Percentiles rank a stretch among this genome's conserved stretches.
Evolutionary conservation across 495 filamentous ascomycete genomes (phyloP).

Genomic region (Xylaria nigripes): DNA sequence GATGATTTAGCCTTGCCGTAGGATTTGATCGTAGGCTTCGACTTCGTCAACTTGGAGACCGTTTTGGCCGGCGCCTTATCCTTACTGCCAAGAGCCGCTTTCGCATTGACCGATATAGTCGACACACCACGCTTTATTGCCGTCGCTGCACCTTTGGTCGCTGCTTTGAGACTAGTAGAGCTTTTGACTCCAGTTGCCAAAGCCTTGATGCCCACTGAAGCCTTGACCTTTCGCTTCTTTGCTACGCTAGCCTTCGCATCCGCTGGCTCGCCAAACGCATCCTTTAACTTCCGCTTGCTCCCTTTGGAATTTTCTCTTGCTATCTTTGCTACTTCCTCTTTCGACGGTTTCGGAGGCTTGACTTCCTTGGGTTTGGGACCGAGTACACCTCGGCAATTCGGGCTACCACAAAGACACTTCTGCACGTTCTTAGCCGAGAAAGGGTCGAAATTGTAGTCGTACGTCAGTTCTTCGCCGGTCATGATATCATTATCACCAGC

Average conservation of each 20-base stretch:
- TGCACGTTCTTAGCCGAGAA: conserved; percentile 77
- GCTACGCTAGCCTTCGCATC: conserved; percentile 20
- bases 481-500: conserved; percentile 81
- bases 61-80: conserved; percentile 16
- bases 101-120: conserved; percentile 31
- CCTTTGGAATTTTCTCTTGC: conserved; percentile 24
- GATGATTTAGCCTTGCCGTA: conserved; percentile 25
- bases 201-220: conserved; percentile 28
- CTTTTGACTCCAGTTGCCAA: conserved; percentile 17
- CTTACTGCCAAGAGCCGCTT: conserved; percentile 17
- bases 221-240: conserved; percentile 37
- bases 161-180: conserved; percentile 19
- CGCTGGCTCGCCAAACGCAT: conserved; percentile 27
- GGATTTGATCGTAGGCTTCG: conserved; percentile 21
- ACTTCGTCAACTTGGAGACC: conserved; percentile 20
- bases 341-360: conserved; percentile 35
- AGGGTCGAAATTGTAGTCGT: conserved; percentile 98
- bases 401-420: conserved; percentile 69
- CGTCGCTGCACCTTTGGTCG: conserved; percentile 21
- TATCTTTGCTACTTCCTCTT: conserved; percentile 19
- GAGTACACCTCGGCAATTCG: conserved; percentile 69
- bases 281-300: conserved; percentile 37
- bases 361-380: conserved; percentile 61
- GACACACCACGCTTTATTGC: conserved; percentile 32
- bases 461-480: conserved; percentile 95